Percentiles rank a stretch among this genome's conserved stretches.
These are phyloP conservation scores for Geotrichum carabidarum DNA, from an alignment of 1,139 yeast genomes.

Conservation along the genomic window DNA sequence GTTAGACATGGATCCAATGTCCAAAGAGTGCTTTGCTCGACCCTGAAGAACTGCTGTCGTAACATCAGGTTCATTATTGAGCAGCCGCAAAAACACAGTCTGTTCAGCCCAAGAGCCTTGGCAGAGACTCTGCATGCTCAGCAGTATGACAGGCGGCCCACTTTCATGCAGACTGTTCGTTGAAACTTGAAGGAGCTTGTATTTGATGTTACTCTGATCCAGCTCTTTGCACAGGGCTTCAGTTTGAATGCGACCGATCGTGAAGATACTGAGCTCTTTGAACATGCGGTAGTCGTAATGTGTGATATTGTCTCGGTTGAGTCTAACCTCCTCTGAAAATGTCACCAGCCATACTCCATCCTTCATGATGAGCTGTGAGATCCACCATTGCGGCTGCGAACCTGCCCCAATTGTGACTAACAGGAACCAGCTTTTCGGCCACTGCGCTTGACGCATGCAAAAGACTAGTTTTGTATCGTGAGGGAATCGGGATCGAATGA, in stretches of 20 bases:
- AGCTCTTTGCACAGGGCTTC: conserved; percentile 30
- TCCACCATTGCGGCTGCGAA: conserved; percentile 32
- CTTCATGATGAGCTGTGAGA: conserved; percentile 31
- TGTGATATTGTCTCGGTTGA: conserved; percentile 23
- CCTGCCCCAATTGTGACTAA: conserved; percentile 31
- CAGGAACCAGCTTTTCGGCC: conserved; percentile 39
- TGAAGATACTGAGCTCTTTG: conserved; percentile 28
- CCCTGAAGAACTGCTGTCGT: conserved; percentile 29
- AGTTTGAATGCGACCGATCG: conserved; percentile 29
- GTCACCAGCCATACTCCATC: conserved; percentile 31
- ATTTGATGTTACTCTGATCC: conserved; percentile 25
- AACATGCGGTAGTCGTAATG: conserved; percentile 26
- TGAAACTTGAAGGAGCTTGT: conserved; percentile 24
- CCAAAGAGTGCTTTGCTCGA: conserved; percentile 23
- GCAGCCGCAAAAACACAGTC: conserved; percentile 22
- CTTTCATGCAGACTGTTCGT: conserved; percentile 13
- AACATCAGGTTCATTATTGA: conserved; percentile 10
- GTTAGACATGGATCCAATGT: conserved; percentile 23
- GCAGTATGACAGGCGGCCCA: conserved; percentile 26
- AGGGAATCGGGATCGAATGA: conserved; percentile 27
- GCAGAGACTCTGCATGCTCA: conserved; percentile 24
- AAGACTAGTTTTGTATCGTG: conserved; percentile 28
- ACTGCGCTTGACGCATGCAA: conserved; percentile 33
- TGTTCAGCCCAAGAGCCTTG: conserved; percentile 30
- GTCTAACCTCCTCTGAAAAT: conserved; percentile 29